Evolutionary conservation across 2,329 filamentous ascomycete genomes (phyloP).

Genomic region (Aspergillus sp.): DNA sequence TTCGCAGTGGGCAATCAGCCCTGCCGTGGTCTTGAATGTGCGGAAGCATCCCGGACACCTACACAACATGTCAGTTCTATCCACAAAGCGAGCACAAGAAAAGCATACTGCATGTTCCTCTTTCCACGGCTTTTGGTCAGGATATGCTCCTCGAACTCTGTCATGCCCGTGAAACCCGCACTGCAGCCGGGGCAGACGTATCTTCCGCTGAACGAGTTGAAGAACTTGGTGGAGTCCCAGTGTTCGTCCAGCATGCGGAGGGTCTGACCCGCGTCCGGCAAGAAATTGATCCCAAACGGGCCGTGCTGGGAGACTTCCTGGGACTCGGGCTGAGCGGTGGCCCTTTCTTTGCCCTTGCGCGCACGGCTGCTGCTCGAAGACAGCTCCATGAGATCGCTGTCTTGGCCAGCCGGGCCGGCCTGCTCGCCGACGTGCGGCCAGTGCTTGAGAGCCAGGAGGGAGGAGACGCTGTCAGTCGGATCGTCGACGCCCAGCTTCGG

Average conservation of each 20-base stretch:
- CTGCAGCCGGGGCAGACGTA: slow-evolving; percentile 28
- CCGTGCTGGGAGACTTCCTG: neutral
- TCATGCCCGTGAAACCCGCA: slow-evolving; percentile 13
- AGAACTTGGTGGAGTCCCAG: slow-evolving; percentile 24
- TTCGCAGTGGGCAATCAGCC: slow-evolving; percentile 35
- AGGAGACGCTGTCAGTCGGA: slow-evolving; percentile 1
- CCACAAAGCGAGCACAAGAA: neutral
- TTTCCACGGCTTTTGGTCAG: slow-evolving; percentile 10
- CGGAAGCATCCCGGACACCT: slow-evolving; percentile 33
- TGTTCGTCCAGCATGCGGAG: slow-evolving; percentile 8
- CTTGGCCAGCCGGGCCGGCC: neutral
- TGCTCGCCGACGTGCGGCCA: slow-evolving; percentile 14
- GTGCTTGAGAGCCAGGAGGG: slow-evolving; percentile 11
- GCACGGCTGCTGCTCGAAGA: neutral
- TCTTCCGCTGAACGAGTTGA: slow-evolving; percentile 17
- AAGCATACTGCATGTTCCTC: slow-evolving; percentile 12
- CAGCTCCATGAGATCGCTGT: slow-evolving; percentile 9
- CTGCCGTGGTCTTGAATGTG: slow-evolving; percentile 27
- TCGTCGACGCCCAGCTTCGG: slow-evolving; percentile 5
- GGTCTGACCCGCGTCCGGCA: slow-evolving; percentile 6
- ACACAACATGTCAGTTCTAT: neutral
- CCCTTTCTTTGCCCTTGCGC: slow-evolving; percentile 2
- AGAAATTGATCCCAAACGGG: neutral
- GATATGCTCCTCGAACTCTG: slow-evolving; percentile 27
- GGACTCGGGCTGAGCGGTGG: neutral